A percentile compares a stretch with the other conserved stretches of the same genome.
Conservation (phyloP, 2,329 filamentous ascomycete genomes). For the Fusarium goolgardi region DNA sequence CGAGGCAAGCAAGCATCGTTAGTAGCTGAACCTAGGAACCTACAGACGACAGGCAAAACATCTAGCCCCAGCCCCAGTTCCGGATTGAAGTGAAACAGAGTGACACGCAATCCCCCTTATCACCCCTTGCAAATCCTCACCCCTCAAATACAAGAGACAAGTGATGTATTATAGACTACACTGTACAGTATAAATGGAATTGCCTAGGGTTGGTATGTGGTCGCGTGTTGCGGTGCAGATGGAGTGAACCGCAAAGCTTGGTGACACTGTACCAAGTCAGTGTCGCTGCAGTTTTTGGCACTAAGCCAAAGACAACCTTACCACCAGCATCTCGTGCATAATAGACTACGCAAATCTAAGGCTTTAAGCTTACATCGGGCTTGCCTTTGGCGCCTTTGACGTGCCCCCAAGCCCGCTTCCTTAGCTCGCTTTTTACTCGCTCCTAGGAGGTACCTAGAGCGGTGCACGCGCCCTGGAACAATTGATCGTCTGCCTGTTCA, state of each 20-base stretch:
- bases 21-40: slow-evolving; percentile 18
- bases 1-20: slow-evolving; percentile 1
- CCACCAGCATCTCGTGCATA: slow-evolving; percentile 4
- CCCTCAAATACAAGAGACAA: not conserved
- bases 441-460: not conserved
- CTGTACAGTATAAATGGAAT: not conserved
- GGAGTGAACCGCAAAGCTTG: not conserved
- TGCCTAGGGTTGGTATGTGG: slow-evolving; percentile 38
- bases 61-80: slow-evolving; percentile 14
- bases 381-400: slow-evolving; percentile 6
- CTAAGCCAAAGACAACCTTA: slow-evolving; percentile 1
- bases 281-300: not conserved
- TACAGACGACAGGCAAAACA: not conserved
- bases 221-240: slow-evolving; percentile 37
- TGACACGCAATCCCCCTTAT: slow-evolving; percentile 34
- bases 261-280: not conserved
- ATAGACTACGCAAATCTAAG: slow-evolving; percentile 4
- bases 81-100: slow-evolving; percentile 37
- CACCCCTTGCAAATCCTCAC: slow-evolving; percentile 2
- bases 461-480: slow-evolving; percentile 4
- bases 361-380: slow-evolving; percentile 4
- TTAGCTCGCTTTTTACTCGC: not conserved
- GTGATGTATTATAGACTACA: not conserved
- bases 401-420: not conserved
- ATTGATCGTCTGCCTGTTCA: slow-evolving; percentile 22